Conservation (phyloP, 129 eudicot genomes). For the Glebionis coronaria region DNA sequence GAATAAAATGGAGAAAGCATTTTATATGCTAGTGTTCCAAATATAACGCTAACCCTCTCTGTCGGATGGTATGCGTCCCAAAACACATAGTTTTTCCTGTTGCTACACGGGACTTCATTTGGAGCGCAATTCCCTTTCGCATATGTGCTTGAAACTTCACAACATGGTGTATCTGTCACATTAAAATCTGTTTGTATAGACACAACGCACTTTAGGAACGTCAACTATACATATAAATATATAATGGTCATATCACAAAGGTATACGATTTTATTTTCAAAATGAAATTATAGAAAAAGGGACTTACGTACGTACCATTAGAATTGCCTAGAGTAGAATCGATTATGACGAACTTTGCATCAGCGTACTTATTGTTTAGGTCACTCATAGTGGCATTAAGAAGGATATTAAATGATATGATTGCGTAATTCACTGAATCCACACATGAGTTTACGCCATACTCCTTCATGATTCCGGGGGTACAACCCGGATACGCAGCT, state of each 20-base stretch:
- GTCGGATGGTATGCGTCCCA: conserved; percentile 34
- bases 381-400: conserved; percentile 22
- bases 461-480: conserved; percentile 22
- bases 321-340: conserved; percentile 2
- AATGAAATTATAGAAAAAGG: background rate
- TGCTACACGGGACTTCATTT: conserved; percentile 25
- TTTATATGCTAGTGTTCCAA: conserved; percentile 25
- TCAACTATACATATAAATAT: background rate
- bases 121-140: conserved; percentile 22
- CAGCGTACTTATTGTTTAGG: conserved; percentile 26
- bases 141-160: conserved; percentile 6
- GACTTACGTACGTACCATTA: conserved; percentile 20
- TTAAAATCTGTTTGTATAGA: conserved; percentile 22
- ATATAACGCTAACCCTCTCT: conserved; percentile 15
- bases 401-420: conserved; percentile 29
- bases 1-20: conserved; percentile 13
- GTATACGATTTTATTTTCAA: background rate
- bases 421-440: conserved; percentile 28
- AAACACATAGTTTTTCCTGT: conserved; percentile 26
- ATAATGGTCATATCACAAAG: background rate
- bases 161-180: conserved; percentile 30
- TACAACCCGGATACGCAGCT: conserved; percentile 34
- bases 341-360: conserved; percentile 35
- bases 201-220: background rate
- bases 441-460: conserved; percentile 30